Conservation (phyloP, 352 stramenopile species). For the Achlya hypogyna region DNA sequence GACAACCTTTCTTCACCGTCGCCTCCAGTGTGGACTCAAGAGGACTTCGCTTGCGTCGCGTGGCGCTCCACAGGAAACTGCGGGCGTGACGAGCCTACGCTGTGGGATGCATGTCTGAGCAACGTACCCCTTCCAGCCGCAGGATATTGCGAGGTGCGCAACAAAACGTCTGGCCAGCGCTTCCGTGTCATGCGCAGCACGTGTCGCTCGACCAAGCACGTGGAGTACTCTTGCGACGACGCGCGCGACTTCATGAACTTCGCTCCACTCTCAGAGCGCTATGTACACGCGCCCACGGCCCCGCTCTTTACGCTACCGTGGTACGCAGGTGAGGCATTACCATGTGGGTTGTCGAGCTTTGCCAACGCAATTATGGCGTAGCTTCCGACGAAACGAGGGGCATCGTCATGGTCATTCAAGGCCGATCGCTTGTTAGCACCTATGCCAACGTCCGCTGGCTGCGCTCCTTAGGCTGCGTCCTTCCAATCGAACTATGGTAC, state of each 20-base stretch:
- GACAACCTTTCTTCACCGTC: neutral
- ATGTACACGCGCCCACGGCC: slow-evolving; percentile 32
- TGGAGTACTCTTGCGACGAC: slow-evolving; percentile 55
- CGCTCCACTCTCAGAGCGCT: slow-evolving; percentile 8
- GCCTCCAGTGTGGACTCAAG: slow-evolving; percentile 32
- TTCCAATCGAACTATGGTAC: slow-evolving; percentile 52
- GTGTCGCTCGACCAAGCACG: slow-evolving; percentile 38
- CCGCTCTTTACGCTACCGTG: slow-evolving; percentile 12
- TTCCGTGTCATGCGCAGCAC: slow-evolving; percentile 58
- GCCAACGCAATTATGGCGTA: neutral
- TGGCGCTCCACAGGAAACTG: slow-evolving; percentile 59
- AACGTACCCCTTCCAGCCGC: slow-evolving; percentile 35
- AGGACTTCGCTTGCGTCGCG: slow-evolving; percentile 64
- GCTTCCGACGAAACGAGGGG: slow-evolving; percentile 26
- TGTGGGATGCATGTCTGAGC: slow-evolving; percentile 32
- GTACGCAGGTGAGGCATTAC: neutral
- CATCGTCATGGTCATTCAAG: slow-evolving; percentile 62
- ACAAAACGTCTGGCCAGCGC: slow-evolving; percentile 41
- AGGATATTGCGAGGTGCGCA: slow-evolving; percentile 66
- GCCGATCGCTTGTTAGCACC: slow-evolving; percentile 49
- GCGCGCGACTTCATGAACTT: slow-evolving; percentile 59
- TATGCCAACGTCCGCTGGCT: slow-evolving; percentile 64
- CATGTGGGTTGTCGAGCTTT: neutral
- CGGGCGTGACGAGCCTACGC: slow-evolving; percentile 45
- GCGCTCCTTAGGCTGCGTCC: slow-evolving; percentile 31